Conservation (phyloP, 345 rosid genomes). For the Brassica napus region Da-Ae NC_063434.1:26270001-26270500, state of each 20-base stretch:
- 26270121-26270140: slow-evolving; percentile 54
- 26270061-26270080: slow-evolving; percentile 63
- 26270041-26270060: slow-evolving; percentile 57
- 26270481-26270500: background rate
- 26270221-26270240: slow-evolving; percentile 25
- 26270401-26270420: slow-evolving; percentile 12
- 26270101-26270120: slow-evolving; percentile 64
- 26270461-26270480: background rate
- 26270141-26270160: slow-evolving; percentile 44
- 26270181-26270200: slow-evolving; percentile 10
- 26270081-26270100: slow-evolving; percentile 64
- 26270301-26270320: slow-evolving; percentile 13
- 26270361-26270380: slow-evolving; percentile 8
- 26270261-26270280: background rate
- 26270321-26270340: slow-evolving; percentile 23
- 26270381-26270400: slow-evolving; percentile 12
- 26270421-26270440: background rate
- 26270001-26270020: slow-evolving; percentile 44
- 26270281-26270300: slow-evolving; percentile 30
- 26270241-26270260: background rate
- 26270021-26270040: slow-evolving; percentile 46
- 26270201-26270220: background rate
- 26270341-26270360: slow-evolving; percentile 9
- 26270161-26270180: slow-evolving; percentile 45
- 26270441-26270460: background rate